Conservation (phyloP, 129 eudicot species). For the Mikania micrantha region DNA sequence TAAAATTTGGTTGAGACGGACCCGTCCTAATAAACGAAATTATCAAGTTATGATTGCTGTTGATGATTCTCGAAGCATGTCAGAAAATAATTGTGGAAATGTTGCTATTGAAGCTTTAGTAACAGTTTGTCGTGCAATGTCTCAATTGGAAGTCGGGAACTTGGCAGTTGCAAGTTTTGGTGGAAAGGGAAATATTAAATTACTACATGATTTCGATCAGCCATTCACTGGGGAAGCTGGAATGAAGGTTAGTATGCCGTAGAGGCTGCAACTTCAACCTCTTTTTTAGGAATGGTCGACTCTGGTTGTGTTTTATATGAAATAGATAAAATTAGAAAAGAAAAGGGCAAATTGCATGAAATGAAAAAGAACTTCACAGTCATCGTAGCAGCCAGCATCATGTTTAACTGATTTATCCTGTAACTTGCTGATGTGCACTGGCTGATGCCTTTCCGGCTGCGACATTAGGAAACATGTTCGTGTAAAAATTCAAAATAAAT, state of each 20-base stretch:
- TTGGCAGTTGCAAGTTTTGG: conserved; percentile 93
- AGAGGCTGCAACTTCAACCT: not conserved
- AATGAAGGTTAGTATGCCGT: conserved; percentile 49
- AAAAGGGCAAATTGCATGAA: not conserved
- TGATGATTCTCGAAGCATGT: conserved; percentile 98
- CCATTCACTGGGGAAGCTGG: conserved; percentile 88
- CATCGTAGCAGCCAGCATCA: not conserved
- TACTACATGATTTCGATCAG: conserved; percentile 80
- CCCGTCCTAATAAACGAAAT: conserved; percentile 85
- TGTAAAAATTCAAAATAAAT: not conserved
- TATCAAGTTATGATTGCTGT: conserved; percentile 93
- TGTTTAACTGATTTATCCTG: not conserved
- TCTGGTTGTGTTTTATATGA: not conserved
- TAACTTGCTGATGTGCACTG: not conserved
- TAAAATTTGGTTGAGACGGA: conserved; percentile 93
- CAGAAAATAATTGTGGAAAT: conserved; percentile 69
- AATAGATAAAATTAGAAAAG: not conserved
- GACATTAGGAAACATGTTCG: not conserved
- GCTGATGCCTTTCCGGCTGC: not conserved
- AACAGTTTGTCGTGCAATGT: conserved; percentile 96
- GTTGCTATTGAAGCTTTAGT: conserved; percentile 93
- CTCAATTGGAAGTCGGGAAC: conserved; percentile 89
- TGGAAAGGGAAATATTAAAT: conserved; percentile 69
- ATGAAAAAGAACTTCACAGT: not conserved
- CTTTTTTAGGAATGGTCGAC: not conserved